Evolutionary conservation across 2,329 filamentous ascomycete genomes (phyloP), one percentile per base, ranked within the genome.

Genomic region (Diplodia mutila): DNA sequence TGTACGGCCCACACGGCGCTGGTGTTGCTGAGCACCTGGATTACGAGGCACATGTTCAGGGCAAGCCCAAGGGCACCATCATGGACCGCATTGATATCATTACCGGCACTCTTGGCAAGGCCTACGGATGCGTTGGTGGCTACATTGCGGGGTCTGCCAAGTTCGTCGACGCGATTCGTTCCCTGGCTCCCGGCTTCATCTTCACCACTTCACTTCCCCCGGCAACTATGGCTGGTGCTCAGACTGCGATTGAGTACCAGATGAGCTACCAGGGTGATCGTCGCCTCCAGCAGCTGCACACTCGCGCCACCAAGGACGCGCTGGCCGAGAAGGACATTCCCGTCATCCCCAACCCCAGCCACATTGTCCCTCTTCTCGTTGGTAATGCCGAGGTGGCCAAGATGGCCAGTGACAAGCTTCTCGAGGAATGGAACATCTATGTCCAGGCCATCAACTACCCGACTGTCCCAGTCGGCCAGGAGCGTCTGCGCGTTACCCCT

Each of bases 391-490:
- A 95, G 80, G 83, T 96, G 49, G 95, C 95, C 69, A 97, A 95
- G 85, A 85, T 90, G 73, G 95, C 95, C 8, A 97, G 92, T 27
- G 95, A 99, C 77, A 89, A 97, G 83, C 88, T 99, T 25, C 87
- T 99, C 16, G 89, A 91, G 72, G 91, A 97, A 72, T 91, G 97
- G 83, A 88, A 89, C 69, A 97, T 99, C 77, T 99, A 99, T 78
- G 95, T 99, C 29, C 95, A 99, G 82, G 93, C 93, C 66, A 98
- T 99, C 86, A 99, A 99, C 83, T 98, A 98, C 81, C 95, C 95
- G 2, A 99, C 95, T 63, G 95, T 99, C 2, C 95, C 95, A 2
- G 93, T 97, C 7, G 95, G 95, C n/a, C 94, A 99, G 83, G 95
- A 99, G 81, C 90, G 95, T 68, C 90, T 99, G 67, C 91, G 95